These are phyloP conservation scores for Pleurotus eryngii DNA, from an alignment of 768 basidiomycete genomes.

Conservation along the genomic window DNA sequence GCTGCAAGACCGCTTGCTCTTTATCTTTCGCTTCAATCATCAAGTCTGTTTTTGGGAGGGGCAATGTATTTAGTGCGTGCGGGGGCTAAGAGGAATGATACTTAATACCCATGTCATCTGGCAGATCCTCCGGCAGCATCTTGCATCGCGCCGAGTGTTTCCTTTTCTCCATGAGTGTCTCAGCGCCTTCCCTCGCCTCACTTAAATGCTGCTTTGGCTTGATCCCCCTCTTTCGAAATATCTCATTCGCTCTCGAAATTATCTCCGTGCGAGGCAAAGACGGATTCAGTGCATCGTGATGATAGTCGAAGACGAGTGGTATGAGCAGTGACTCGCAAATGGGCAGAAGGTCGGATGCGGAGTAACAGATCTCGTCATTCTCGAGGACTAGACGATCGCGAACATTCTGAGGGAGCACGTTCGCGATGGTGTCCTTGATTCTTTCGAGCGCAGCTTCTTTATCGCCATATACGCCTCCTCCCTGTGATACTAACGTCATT, in stretches of 20 bases:
- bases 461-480: conserved; percentile 82
- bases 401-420: conserved; percentile 57
- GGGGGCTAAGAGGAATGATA: conserved; percentile 9
- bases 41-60: conserved; percentile 45
- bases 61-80: conserved; percentile 7
- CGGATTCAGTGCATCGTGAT: conserved; percentile 74
- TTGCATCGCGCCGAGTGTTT: conserved; percentile 86
- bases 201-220: conserved; percentile 90
- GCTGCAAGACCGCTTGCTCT: conserved; percentile 88
- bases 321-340: conserved; percentile 81
- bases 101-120: conserved; percentile 60
- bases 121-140: conserved; percentile 57
- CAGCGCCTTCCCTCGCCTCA: conserved; percentile 83
- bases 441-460: conserved; percentile 68
- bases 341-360: conserved; percentile 83
- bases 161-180: conserved; percentile 77
- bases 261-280: conserved; percentile 61
- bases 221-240: conserved; percentile 76
- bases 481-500: conserved; percentile 30
- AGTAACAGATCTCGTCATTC: conserved; percentile 94
- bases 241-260: conserved; percentile 70
- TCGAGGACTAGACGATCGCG: conserved; percentile 82
- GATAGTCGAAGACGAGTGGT: conserved; percentile 74
- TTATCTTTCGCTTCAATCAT: conserved; percentile 96
- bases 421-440: conserved; percentile 66